phyloP scores from a whole-genome alignment of 1,284 basidiomycete genomes.

The Malassezia cuniculi region DNA sequence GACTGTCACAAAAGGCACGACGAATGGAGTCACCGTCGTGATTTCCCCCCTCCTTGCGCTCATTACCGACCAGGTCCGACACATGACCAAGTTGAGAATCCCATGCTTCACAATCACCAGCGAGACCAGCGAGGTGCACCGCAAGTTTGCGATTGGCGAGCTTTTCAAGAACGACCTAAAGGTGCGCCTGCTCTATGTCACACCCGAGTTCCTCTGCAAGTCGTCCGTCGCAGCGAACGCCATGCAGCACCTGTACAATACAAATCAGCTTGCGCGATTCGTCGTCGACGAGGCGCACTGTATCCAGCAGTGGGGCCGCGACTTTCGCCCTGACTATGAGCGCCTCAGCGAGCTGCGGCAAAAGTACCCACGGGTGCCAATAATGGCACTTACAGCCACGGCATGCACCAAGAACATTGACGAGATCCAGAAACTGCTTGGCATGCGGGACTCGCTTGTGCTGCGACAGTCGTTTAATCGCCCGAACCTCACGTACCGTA shows the following conservation, averaged over 20 bases:
- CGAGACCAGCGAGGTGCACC: slow-evolving; percentile 49
- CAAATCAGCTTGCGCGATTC: slow-evolving; percentile 64
- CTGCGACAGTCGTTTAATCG: slow-evolving; percentile 77
- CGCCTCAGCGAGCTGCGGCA: slow-evolving; percentile 57
- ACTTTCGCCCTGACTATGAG: slow-evolving; percentile 56
- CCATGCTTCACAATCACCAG: slow-evolving; percentile 63
- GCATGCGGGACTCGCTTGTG: slow-evolving; percentile 49
- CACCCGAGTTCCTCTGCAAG: slow-evolving; percentile 63
- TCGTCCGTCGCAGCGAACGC: slow-evolving; percentile 54
- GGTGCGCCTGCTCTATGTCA: slow-evolving; percentile 67
- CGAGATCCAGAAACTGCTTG: slow-evolving; percentile 64
- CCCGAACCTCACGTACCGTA: slow-evolving; percentile 66
- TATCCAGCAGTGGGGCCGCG: slow-evolving; percentile 68
- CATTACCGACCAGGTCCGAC: slow-evolving; percentile 76
- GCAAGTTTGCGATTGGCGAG: slow-evolving; percentile 47
- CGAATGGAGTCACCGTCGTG: slow-evolving; percentile 73
- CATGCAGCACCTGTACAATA: slow-evolving; percentile 53
- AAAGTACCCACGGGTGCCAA: slow-evolving; percentile 64
- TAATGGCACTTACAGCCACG: slow-evolving; percentile 93
- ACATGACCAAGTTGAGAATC: slow-evolving; percentile 57
- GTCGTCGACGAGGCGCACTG: slow-evolving; percentile 95
- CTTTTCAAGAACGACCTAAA: slow-evolving; percentile 47
- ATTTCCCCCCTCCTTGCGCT: slow-evolving; percentile 78
- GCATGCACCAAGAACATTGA: slow-evolving; percentile 64
- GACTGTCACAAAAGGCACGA: slow-evolving; percentile 59